phyloP scores from a whole-genome alignment of 2,329 filamentous ascomycete genomes.

The Aspergillus intermedius region DNA sequence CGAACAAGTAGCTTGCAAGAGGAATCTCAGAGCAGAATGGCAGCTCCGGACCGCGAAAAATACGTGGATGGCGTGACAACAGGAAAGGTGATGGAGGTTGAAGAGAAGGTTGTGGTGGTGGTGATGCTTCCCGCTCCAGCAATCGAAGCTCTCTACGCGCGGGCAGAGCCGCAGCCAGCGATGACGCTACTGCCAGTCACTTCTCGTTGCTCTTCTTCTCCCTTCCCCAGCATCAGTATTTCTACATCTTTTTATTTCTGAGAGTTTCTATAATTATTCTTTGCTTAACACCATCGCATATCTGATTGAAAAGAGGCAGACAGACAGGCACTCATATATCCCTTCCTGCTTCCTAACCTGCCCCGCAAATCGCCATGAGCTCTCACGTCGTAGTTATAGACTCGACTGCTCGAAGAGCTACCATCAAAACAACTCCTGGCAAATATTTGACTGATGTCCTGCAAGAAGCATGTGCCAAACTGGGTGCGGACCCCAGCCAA shows the following conservation, averaged over 20 bases:
- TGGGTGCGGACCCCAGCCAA: conserved; percentile 64
- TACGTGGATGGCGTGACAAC: not conserved
- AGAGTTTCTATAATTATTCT: conserved; percentile 1
- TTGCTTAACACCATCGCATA: not conserved
- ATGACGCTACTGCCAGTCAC: conserved; percentile 24
- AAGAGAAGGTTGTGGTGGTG: conserved; percentile 5
- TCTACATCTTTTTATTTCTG: not conserved
- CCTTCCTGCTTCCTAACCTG: not conserved
- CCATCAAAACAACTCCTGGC: conserved; percentile 73
- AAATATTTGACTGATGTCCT: conserved; percentile 81
- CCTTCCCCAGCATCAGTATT: conserved; percentile 2
- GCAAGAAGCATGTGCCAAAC: conserved; percentile 78
- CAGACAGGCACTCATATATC: not conserved
- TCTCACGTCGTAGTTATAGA: conserved; percentile 85
- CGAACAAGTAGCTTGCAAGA: not conserved
- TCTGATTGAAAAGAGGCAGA: not conserved
- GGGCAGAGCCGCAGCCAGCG: conserved; percentile 17
- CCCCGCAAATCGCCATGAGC: conserved; percentile 55
- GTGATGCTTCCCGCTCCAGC: conserved; percentile 9
- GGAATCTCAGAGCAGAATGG: not conserved
- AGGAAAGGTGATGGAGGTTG: not conserved
- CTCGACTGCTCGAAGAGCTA: conserved; percentile 67
- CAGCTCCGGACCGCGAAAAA: not conserved
- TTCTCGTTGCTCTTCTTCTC: conserved; percentile 12
- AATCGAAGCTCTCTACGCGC: conserved; percentile 1